phyloP scores from a whole-genome alignment of 2,329 filamentous ascomycete species.

The Coniella vitis region DNA sequence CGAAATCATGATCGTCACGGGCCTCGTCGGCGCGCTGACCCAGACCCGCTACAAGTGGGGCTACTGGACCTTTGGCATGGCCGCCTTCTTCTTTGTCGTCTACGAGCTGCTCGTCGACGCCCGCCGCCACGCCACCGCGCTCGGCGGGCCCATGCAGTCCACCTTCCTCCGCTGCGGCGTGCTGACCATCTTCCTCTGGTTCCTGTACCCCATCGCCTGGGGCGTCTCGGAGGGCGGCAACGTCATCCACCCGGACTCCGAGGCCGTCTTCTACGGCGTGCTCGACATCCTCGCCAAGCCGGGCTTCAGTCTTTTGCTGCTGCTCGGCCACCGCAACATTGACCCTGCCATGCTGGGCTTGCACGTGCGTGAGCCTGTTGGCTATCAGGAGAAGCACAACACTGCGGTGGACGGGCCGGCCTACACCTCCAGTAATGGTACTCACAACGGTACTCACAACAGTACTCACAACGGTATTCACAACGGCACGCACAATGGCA shows the following conservation, averaged over 20 bases:
- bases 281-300: constrained; percentile 61
- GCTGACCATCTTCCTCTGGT: constrained; percentile 55
- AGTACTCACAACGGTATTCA: neutral
- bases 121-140: constrained; percentile 45
- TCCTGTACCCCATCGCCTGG: constrained; percentile 59
- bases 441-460: neutral
- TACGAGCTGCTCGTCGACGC: constrained; percentile 53
- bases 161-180: constrained; percentile 50
- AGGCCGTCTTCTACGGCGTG: constrained; percentile 62
- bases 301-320: constrained; percentile 52
- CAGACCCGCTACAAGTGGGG: constrained; percentile 60
- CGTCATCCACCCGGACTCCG: constrained; percentile 57
- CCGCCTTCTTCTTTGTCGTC: constrained; percentile 51
- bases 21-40: constrained; percentile 59
- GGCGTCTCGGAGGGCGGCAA: constrained; percentile 59
- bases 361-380: neutral
- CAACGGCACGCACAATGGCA: neutral
- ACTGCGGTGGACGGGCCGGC: neutral
- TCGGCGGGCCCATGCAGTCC: constrained; percentile 46
- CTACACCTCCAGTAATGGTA: neutral
- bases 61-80: constrained; percentile 52
- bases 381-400: neutral
- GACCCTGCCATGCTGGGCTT: constrained; percentile 51
- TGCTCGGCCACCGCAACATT: constrained; percentile 58
- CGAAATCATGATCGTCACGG: constrained; percentile 60